These are phyloP conservation scores for Angomonas desouzai DNA, from an alignment of 208 protist genomes.

Conservation along the genomic window DNA sequence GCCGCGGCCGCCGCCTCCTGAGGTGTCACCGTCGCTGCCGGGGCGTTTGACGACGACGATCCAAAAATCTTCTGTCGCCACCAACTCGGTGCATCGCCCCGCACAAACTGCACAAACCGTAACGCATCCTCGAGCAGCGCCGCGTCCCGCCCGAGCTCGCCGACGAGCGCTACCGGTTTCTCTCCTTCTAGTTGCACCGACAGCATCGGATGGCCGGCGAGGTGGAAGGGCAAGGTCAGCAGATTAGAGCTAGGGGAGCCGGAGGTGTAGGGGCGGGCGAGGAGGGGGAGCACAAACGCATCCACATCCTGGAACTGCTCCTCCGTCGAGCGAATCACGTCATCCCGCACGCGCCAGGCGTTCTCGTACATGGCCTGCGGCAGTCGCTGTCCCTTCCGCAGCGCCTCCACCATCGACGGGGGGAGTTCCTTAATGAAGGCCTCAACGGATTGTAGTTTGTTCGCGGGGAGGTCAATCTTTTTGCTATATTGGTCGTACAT, in stretches of 20 bases:
- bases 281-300: constrained; percentile 70
- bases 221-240: constrained; percentile 61
- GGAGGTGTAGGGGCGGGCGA: constrained; percentile 66
- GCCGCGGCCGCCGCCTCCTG: background rate
- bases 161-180: constrained; percentile 64
- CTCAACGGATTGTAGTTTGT: constrained; percentile 23
- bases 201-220: constrained; percentile 84
- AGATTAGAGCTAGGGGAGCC: constrained; percentile 63
- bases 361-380: constrained; percentile 58
- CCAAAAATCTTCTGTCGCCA: constrained; percentile 41
- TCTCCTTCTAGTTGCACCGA: constrained; percentile 66
- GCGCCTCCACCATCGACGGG: constrained; percentile 37
- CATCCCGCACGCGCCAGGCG: constrained; percentile 72
- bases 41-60: background rate
- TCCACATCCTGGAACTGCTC: constrained; percentile 87
- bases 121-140: constrained; percentile 81
- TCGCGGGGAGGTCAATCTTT: constrained; percentile 11
- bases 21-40: background rate
- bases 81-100: constrained; percentile 64
- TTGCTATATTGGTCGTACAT: constrained; percentile 24
- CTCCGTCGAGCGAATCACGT: constrained; percentile 67
- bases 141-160: constrained; percentile 77
- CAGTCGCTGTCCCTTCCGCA: constrained; percentile 54
- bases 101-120: constrained; percentile 78
- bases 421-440: constrained; percentile 69